Conservation (phyloP, 1,284 basidiomycete genomes). For the Anthracocystis panici-leucophaei region DNA sequence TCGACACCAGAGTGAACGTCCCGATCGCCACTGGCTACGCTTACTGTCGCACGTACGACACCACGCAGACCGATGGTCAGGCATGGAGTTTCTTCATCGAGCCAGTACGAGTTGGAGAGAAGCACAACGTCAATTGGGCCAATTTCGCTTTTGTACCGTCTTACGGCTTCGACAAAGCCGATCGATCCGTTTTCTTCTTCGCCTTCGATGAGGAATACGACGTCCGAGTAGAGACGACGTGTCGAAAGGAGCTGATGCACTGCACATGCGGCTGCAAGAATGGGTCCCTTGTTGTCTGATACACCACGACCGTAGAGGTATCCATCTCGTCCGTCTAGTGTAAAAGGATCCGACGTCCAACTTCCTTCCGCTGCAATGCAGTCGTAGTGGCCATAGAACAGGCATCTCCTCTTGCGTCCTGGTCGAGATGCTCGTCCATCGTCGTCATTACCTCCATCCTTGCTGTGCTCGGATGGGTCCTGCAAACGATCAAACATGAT, state of each 20-base stretch:
- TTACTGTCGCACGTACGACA: slow-evolving; percentile 84
- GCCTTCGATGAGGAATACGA: slow-evolving; percentile 92
- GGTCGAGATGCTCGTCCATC: slow-evolving; percentile 7
- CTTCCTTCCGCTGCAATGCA: slow-evolving; percentile 56
- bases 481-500: slow-evolving; percentile 43
- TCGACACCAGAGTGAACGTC: slow-evolving; percentile 93
- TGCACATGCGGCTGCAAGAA: slow-evolving; percentile 89
- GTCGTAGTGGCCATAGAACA: slow-evolving; percentile 68
- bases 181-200: slow-evolving; percentile 93
- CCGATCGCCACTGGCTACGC: slow-evolving; percentile 75
- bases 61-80: slow-evolving; percentile 95
- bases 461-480: slow-evolving; percentile 1
- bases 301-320: slow-evolving; percentile 94
- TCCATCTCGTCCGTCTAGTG: slow-evolving; percentile 84
- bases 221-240: slow-evolving; percentile 82
- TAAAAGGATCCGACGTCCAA: slow-evolving; percentile 91
- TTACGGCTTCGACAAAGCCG: slow-evolving; percentile 83
- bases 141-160: slow-evolving; percentile 75
- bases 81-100: slow-evolving; percentile 92
- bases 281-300: slow-evolving; percentile 84
- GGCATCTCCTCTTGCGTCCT: slow-evolving; percentile 37
- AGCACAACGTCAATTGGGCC: slow-evolving; percentile 62
- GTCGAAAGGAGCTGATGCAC: slow-evolving; percentile 81
- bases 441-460: slow-evolving; percentile 8
- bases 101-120: slow-evolving; percentile 89